Evolutionary conservation across 257 asterid genomes (phyloP), one percentile per base, ranked within the genome.

Genomic region (Lavandula angustifolia): DNA sequence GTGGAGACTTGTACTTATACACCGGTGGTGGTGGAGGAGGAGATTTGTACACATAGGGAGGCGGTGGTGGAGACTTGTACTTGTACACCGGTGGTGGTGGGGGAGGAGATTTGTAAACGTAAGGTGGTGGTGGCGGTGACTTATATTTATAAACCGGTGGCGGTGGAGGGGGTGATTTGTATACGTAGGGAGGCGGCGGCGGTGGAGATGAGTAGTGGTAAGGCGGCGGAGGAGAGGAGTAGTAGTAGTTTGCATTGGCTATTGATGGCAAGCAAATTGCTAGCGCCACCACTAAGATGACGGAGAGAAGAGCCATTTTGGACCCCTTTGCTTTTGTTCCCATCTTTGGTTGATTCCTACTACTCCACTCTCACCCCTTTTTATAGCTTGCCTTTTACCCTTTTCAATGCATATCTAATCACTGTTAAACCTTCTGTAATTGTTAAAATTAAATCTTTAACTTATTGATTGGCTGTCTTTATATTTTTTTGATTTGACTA

Each of bases 331-430:
- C 16, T 32, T 65, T 65, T 5, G 35, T 50, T 59, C 54, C 75
- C 81, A 76, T 77, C 22, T 63, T 68, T 58, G 56, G 27, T 34
- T 18, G 68, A 10, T 61, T 49, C 5, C 10, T 75, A 53, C 48
- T 37, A 1, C 43, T 60, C 43, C 46, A 13, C 64, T 18, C 4
- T 35, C 33, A 0, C 33, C 78, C 59, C 75, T 12, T 33, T 72
- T 62, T 76, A 76, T 76, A 76, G 74, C 47, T 66, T 71, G 41
- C 31, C 10, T 47, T 66, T 66, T 56, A 66, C 80, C 74, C n/a
- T 54, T 50, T 3, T 62, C 42, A 22, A 22, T 22, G 27, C 27
- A 22, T 22, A 22, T 0, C 14, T 63, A 67, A 54, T 56, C 74
- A 14, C 7, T 44, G 68, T 67, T 48, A 43, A 40, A 38, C 49